phyloP scores from a whole-genome alignment of 352 stramenopile genomes.

The Peronosclerospora sorghi region DNA sequence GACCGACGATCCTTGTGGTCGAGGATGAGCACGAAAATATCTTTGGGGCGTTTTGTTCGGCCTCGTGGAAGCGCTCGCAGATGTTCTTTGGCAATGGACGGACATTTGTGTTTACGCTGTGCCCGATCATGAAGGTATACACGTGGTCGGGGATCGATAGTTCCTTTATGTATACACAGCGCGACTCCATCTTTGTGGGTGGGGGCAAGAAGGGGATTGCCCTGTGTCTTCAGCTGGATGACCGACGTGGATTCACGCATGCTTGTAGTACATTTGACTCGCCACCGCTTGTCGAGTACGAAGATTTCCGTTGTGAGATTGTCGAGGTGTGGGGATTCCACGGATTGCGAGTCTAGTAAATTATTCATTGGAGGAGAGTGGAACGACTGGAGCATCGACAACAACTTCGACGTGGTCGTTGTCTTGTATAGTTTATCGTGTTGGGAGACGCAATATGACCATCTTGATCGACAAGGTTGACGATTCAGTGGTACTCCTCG shows the following conservation, averaged over 20 bases:
- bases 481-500: no score
- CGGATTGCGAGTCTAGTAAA: conserved; percentile 41
- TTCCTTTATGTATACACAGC: conserved; percentile 60
- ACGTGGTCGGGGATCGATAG: conserved; percentile 52
- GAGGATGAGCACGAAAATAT: conserved; percentile 61
- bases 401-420: no score
- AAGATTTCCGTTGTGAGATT: conserved; percentile 48
- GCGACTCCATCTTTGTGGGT: conserved; percentile 48
- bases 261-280: conserved; percentile 56
- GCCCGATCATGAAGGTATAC: conserved; percentile 40
- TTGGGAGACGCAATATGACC: no score
- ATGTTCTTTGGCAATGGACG: conserved; percentile 66
- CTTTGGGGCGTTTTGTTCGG: conserved; percentile 63
- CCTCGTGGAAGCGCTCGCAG: conserved; percentile 41
- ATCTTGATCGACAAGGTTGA: no score
- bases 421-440: no score
- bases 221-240: conserved; percentile 59
- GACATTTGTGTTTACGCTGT: conserved; percentile 65
- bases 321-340: conserved; percentile 70
- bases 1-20: conserved; percentile 51
- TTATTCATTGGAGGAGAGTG: no score
- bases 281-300: conserved; percentile 31
- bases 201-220: conserved; percentile 58
- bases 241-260: conserved; percentile 56
- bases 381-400: no score